Percentiles rank a stretch among this genome's conserved stretches.
Evolutionary conservation across 108 stramenopile genomes (phyloP).

Genomic region (Pseudonitzschia pungens): DNA sequence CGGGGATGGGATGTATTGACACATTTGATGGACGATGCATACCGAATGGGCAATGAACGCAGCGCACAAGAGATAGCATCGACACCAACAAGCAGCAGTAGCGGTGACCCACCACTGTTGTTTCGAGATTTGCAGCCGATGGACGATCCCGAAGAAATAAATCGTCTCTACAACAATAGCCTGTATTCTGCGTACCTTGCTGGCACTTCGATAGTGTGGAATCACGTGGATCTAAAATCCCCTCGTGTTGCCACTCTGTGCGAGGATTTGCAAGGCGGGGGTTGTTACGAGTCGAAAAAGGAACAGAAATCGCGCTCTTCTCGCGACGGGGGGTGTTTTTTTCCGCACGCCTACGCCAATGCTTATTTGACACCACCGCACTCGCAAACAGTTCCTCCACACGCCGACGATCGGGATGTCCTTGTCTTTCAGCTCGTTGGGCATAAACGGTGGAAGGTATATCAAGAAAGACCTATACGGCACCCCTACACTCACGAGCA

Average conservation of each 20-base stretch:
- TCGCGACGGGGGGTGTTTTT: conserved; percentile 4
- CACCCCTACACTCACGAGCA: conserved; percentile 82
- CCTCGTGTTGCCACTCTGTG: conserved; percentile 60
- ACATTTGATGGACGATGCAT: background rate
- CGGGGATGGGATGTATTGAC: conserved; percentile 7
- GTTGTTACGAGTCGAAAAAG: background rate
- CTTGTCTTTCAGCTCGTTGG: conserved; percentile 80
- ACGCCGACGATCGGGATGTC: conserved; percentile 91
- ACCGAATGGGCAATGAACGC: background rate
- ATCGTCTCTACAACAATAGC: conserved; percentile 43
- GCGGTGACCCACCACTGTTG: conserved; percentile 21
- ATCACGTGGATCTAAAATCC: conserved; percentile 71
- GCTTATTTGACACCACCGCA: conserved; percentile 78
- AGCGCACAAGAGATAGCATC: background rate
- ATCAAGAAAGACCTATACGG: conserved; percentile 56
- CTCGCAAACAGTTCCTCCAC: conserved; percentile 71
- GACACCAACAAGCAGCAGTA: background rate
- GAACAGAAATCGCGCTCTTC: conserved; percentile 5
- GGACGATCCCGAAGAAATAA: conserved; percentile 33
- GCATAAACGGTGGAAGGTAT: conserved; percentile 77
- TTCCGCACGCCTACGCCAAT: conserved; percentile 81
- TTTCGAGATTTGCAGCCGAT: conserved; percentile 51
- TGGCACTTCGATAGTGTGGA: conserved; percentile 73
- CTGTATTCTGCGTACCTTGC: conserved; percentile 72
- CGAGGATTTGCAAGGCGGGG: conserved; percentile 58